Evolutionary conservation across 1,139 yeast genomes (phyloP), one percentile per base, ranked within the genome.

Genomic region (Chernovozyma sophiae-reginae): DNA sequence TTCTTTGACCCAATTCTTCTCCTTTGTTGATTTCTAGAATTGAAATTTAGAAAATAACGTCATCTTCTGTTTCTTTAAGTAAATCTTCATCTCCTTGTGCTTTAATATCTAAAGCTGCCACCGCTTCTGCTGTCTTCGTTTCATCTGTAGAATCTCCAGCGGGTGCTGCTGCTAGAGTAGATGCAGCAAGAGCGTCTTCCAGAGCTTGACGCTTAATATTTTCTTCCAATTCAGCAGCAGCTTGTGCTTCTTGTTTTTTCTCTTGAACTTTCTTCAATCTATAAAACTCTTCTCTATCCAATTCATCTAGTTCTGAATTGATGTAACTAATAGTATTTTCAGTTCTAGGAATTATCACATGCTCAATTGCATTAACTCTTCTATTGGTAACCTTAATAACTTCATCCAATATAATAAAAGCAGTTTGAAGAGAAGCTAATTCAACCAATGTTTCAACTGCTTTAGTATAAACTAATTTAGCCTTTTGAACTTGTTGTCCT

Each of bases 311-410:
- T 61, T 92, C 98, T 23, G 96, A 86, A 62, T 89, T 89, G 68
- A 92, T 92, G 62, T 92, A 71, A 43, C 85, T 77, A 53, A 92
- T 92, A 25, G 98, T 92, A 62, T 92, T 92, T 62, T 92, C 97
- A 2, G 97, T 90, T 63, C 97, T 79, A 44, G 98, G 98, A 43
- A 92, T 92, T 53, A 92, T 90, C 36, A 92, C 97, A 59, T 92
- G 97, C 68, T 92, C 98, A 65, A 92, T 92, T 48, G 98, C 97
- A 62, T 92, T 92, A 52, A 92, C 98, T 74, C 98, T 85, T 68
- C 98, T 79, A 64, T 92, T 92, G 40, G 98, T 92, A 38, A 92
- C 96, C 65, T 92, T 92, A 60, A 92, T 92, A 41, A 92, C 98
- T 60, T 92, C 98, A 64, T 92, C 98, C 58, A 92, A 76, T 49